A percentile compares a stretch with the other conserved stretches of the same genome.
These are phyloP conservation scores for Fimicolochytrium jonesii DNA, from an alignment of 192 early-diverging fungal species.

Conservation along the genomic window DNA sequence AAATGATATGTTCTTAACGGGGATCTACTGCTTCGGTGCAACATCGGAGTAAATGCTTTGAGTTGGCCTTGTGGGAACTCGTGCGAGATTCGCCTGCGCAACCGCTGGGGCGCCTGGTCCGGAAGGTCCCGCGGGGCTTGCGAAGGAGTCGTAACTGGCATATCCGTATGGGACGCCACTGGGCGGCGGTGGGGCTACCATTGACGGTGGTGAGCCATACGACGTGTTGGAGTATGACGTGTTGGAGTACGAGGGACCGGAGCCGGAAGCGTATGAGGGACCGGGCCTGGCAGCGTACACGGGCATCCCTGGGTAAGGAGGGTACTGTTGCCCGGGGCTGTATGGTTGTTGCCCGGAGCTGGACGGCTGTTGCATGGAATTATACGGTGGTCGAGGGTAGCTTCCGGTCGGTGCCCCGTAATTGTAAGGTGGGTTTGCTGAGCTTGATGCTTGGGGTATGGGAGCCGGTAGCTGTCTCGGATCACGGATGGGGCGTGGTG, in stretches of 20 bases:
- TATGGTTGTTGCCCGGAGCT: background rate
- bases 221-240: too few relatives aligned
- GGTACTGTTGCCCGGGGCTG: too few relatives aligned
- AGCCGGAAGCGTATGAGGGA: too few relatives aligned
- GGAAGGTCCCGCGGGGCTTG: too few relatives aligned
- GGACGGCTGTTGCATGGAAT: background rate
- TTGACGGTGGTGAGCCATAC: background rate
- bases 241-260: too few relatives aligned
- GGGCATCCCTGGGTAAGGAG: too few relatives aligned
- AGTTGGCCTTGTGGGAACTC: background rate
- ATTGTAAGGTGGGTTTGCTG: background rate
- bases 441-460: background rate
- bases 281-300: too few relatives aligned
- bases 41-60: constrained; percentile 9
- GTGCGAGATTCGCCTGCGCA: background rate
- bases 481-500: background rate
- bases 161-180: background rate
- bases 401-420: background rate
- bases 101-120: background rate
- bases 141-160: too few relatives aligned
- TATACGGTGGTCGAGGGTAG: background rate
- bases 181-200: background rate
- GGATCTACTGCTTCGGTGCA: too few relatives aligned
- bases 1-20: too few relatives aligned
- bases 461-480: background rate